These are phyloP conservation scores for Crithidia mellificae DNA, from an alignment of 208 protist genomes.

Conservation along the genomic window DNA sequence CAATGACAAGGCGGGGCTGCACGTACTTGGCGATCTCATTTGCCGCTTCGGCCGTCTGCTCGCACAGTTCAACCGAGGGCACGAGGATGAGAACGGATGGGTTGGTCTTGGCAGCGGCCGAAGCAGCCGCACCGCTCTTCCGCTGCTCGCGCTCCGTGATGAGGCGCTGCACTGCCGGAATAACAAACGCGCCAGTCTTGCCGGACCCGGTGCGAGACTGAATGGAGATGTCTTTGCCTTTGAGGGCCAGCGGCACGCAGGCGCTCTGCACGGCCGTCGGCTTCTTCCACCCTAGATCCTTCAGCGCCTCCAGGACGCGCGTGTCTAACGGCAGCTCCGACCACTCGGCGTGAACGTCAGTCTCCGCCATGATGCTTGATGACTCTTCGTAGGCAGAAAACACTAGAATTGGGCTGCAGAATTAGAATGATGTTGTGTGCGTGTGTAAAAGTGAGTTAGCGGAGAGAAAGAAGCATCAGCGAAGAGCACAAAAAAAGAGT, in stretches of 20 bases:
- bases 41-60: constrained; percentile 91
- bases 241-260: constrained; percentile 92
- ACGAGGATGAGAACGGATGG: constrained; percentile 94
- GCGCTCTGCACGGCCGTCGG: constrained; percentile 95
- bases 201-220: constrained; percentile 88
- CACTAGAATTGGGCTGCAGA: no score
- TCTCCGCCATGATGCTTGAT: constrained; percentile 17
- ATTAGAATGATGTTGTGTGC: not conserved
- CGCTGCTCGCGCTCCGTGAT: constrained; percentile 71
- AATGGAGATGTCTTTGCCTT: constrained; percentile 89
- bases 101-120: constrained; percentile 22
- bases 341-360: constrained; percentile 58
- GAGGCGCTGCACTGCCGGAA: constrained; percentile 86
- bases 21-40: constrained; percentile 75
- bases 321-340: constrained; percentile 76
- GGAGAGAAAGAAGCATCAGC: no score
- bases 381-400: not conserved
- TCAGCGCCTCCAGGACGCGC: constrained; percentile 81
- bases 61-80: constrained; percentile 95
- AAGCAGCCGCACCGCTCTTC: constrained; percentile 7
- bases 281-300: constrained; percentile 73
- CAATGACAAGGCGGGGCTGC: constrained; percentile 75
- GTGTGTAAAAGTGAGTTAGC: no score
- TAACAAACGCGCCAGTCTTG: constrained; percentile 90
- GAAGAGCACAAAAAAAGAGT: no score